A percentile compares a stretch with the other conserved stretches of the same genome.
Evolutionary conservation across 2,329 filamentous ascomycete genomes (phyloP).

Genomic region (Fusarium compactum): DNA sequence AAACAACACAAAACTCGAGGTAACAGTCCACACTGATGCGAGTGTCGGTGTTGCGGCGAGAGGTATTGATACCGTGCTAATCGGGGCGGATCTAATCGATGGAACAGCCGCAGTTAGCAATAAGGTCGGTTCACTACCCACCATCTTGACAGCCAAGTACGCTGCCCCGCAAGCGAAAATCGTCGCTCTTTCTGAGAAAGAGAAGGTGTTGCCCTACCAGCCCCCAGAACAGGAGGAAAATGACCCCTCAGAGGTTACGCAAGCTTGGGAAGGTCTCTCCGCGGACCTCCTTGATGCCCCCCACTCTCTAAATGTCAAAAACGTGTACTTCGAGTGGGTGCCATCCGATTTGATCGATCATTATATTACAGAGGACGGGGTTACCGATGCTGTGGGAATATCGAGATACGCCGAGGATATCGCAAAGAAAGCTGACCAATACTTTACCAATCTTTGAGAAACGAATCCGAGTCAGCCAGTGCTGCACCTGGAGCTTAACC

Average conservation of each 20-base stretch:
- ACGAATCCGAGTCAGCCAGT: constrained; percentile 16
- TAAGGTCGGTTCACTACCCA: constrained; percentile 73
- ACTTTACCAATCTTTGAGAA: constrained; percentile 56
- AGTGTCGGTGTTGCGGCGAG: constrained; percentile 65
- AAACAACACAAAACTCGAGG: constrained; percentile 48
- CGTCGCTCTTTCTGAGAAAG: constrained; percentile 68
- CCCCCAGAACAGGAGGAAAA: constrained; percentile 62
- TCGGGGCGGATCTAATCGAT: constrained; percentile 74
- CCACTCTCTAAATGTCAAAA: constrained; percentile 53
- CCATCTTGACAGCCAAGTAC: constrained; percentile 66
- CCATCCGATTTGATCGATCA: constrained; percentile 62
- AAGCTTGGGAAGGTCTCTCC: constrained; percentile 57
- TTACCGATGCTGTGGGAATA: constrained; percentile 57
- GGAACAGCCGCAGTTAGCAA: constrained; percentile 71
- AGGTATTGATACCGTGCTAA: constrained; percentile 67
- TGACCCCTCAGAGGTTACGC: constrained; percentile 62
- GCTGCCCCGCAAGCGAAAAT: constrained; percentile 61
- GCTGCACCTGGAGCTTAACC: constrained; percentile 14
- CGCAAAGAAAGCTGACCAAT: constrained; percentile 52
- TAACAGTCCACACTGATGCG: constrained; percentile 71
- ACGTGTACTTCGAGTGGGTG: constrained; percentile 73
- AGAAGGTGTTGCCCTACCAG: constrained; percentile 67
- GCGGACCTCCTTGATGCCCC: neutral
- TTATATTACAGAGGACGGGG: constrained; percentile 68
- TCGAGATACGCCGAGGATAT: constrained; percentile 54